Evolutionary conservation across 805 yeast species (phyloP).

Genomic region (Ogataea ramenticola): DNA sequence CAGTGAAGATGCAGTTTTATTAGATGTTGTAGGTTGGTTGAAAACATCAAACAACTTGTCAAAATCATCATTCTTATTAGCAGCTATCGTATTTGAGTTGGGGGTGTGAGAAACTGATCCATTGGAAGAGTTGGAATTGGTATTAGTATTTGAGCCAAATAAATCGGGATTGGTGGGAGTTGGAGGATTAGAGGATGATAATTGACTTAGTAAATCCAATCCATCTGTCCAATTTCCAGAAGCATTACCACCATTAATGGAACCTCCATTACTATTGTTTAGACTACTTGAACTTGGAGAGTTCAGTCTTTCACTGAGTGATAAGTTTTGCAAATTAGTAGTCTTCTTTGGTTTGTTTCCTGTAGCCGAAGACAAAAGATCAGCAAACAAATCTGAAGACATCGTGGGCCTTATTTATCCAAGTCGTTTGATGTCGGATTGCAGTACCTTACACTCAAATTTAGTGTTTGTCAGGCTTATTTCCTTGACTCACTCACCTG

Average conservation of each 20-base stretch:
- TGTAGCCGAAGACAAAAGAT: slow-evolving; percentile 27
- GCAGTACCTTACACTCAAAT: too few species aligned
- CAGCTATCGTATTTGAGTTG: background rate
- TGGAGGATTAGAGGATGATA: background rate
- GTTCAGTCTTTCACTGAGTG: slow-evolving; percentile 29
- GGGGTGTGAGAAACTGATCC: background rate
- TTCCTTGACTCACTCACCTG: too few species aligned
- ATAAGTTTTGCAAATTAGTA: slow-evolving; percentile 16
- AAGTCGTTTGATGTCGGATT: too few species aligned
- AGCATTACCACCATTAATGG: background rate
- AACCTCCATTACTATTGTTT: slow-evolving; percentile 2
- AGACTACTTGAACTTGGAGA: slow-evolving; percentile 3
- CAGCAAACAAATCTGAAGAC: slow-evolving; percentile 36
- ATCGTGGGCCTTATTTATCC: too few species aligned
- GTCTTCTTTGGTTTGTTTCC: slow-evolving; percentile 14
- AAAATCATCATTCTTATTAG: slow-evolving; percentile 7
- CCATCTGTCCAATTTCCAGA: slow-evolving; percentile 25
- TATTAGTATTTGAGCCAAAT: background rate
- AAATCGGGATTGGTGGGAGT: too few species aligned
- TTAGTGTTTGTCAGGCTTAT: too few species aligned
- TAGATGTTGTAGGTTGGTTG: slow-evolving; percentile 5
- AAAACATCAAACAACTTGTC: slow-evolving; percentile 16
- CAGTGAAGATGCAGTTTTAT: background rate
- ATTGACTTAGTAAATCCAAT: slow-evolving; percentile 29
- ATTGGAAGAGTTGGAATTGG: background rate